A percentile compares a stretch with the other conserved stretches of the same genome.
phyloP scores from a whole-genome alignment of 805 yeast genomes.

The Cephaloascus fragrans region DNA sequence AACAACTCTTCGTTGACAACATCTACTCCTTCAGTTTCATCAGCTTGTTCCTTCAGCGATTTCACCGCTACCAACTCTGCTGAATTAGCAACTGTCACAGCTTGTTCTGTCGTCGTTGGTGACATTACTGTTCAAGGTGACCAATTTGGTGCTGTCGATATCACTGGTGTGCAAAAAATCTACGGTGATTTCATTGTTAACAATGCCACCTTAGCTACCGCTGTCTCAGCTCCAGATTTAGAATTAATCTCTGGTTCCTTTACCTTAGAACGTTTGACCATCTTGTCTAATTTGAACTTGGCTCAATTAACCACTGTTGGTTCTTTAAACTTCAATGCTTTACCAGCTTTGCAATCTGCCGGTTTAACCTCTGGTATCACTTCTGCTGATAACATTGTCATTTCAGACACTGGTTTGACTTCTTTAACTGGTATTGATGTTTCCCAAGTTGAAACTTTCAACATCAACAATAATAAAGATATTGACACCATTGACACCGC shows the following conservation, averaged over 20 bases:
- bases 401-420: slow-evolving; percentile 67
- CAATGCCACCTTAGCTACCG: slow-evolving; percentile 53
- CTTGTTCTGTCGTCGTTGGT: slow-evolving; percentile 78
- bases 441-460: slow-evolving; percentile 36
- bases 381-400: slow-evolving; percentile 57
- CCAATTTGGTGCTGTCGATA: slow-evolving; percentile 45
- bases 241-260: slow-evolving; percentile 67
- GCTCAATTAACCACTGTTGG: slow-evolving; percentile 80
- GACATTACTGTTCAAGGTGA: slow-evolving; percentile 61
- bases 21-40: slow-evolving; percentile 48
- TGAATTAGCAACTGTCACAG: slow-evolving; percentile 62
- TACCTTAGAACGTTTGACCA: slow-evolving; percentile 51
- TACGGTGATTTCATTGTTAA: slow-evolving; percentile 64
- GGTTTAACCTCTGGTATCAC: slow-evolving; percentile 64
- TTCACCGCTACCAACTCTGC: slow-evolving; percentile 72
- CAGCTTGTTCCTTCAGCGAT: slow-evolving; percentile 55
- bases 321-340: slow-evolving; percentile 66
- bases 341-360: slow-evolving; percentile 71
- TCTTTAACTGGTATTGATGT: slow-evolving; percentile 59
- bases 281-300: slow-evolving; percentile 57
- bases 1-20: slow-evolving; percentile 35
- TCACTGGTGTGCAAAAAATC: slow-evolving; percentile 68
- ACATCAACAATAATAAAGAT: slow-evolving; percentile 86
- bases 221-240: slow-evolving; percentile 73
- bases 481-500: slow-evolving; percentile 65